Conservation (phyloP, 441 rosid species). For the Gossypium gossypioides region DNA sequence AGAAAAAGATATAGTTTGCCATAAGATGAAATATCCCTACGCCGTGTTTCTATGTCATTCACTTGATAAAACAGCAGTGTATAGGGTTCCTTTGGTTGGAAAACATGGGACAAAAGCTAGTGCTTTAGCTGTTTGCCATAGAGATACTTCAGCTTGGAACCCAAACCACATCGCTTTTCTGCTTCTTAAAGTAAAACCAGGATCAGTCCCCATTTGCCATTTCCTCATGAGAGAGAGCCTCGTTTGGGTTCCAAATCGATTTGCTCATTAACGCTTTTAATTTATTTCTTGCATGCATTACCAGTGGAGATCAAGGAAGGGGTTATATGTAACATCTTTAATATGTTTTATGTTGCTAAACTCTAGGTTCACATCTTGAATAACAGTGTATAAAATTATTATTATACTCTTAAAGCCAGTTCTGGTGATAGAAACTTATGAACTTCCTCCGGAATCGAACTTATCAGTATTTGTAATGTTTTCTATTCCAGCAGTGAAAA, state of each 20-base stretch:
- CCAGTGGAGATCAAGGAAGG: too few species aligned
- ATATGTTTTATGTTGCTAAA: too few species aligned
- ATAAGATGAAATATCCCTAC: neutral
- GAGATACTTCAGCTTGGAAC: slow-evolving; percentile 10
- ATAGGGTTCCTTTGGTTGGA: neutral
- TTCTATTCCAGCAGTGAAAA: too few species aligned
- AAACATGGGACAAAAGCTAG: neutral
- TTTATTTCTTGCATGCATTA: too few species aligned
- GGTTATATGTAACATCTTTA: too few species aligned
- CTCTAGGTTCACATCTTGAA: too few species aligned
- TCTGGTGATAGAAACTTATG: too few species aligned
- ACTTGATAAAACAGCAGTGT: neutral
- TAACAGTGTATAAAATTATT: too few species aligned
- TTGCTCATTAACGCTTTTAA: too few species aligned
- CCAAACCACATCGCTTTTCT: neutral
- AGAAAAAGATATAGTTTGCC: neutral
- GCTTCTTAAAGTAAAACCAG: slow-evolving; percentile 4
- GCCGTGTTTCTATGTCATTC: slow-evolving; percentile 6
- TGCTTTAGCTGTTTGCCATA: neutral
- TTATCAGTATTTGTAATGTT: too few species aligned
- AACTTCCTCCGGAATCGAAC: too few species aligned
- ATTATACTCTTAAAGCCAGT: too few species aligned
- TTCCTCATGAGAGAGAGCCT: neutral
- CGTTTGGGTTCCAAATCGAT: neutral
- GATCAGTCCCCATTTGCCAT: neutral